These are phyloP conservation scores for Phoma sp. DNA, from an alignment of 2,329 filamentous ascomycete genomes.

Conservation along the genomic window DNA sequence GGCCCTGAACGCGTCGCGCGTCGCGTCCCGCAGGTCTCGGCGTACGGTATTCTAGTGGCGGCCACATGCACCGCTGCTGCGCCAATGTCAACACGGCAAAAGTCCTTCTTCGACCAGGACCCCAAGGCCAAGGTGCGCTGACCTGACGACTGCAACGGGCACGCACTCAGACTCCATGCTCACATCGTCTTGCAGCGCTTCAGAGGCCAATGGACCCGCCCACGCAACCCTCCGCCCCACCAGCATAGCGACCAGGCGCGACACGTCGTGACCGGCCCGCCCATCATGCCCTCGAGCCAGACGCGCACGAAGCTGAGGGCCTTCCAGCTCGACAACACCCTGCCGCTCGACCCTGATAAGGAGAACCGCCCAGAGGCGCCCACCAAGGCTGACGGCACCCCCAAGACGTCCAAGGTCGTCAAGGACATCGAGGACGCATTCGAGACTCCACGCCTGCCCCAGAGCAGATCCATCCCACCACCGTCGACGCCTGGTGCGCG, in stretches of 20 bases:
- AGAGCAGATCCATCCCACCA: constrained; percentile 41
- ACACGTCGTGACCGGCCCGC: constrained; percentile 44
- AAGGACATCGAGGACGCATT: constrained; percentile 24
- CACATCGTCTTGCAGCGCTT: constrained; percentile 26
- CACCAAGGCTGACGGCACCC: constrained; percentile 22
- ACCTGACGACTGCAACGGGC: not conserved
- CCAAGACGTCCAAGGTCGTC: constrained; percentile 26
- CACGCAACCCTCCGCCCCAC: constrained; percentile 38
- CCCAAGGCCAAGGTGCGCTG: constrained; percentile 48
- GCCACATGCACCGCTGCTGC: constrained; percentile 18
- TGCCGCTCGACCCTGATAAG: constrained; percentile 47
- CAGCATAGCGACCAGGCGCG: constrained; percentile 35
- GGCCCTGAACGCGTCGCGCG: constrained; percentile 5
- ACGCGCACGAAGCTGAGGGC: constrained; percentile 62
- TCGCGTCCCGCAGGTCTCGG: constrained; percentile 18
- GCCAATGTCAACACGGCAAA: constrained; percentile 55
- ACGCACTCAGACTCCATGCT: constrained; percentile 4
- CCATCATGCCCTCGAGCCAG: constrained; percentile 58
- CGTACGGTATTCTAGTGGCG: not conserved
- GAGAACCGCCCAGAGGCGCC: constrained; percentile 46
- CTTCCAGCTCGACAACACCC: constrained; percentile 58
- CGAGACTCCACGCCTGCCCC: constrained; percentile 36
- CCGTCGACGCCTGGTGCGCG: constrained; percentile 66
- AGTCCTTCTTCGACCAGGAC: constrained; percentile 59
- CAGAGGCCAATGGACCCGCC: constrained; percentile 46